phyloP scores from a whole-genome alignment of 345 rosid genomes.

The Euphorbia peplus region DNA sequence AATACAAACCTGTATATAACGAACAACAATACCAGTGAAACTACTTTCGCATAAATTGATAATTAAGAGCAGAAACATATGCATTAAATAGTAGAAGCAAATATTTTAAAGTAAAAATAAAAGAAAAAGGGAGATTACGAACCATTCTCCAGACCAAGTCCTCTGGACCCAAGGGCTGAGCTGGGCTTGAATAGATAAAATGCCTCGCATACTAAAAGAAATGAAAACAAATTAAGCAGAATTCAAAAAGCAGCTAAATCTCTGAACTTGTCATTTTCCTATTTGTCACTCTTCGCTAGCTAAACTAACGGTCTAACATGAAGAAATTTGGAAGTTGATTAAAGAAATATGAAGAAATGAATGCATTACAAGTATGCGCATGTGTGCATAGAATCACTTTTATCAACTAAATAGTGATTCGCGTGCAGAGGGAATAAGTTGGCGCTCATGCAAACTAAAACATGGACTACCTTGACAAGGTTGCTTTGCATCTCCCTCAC shows the following conservation, averaged over 20 bases:
- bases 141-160: slow-evolving; percentile 98
- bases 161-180: slow-evolving; percentile 92
- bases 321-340: not conserved
- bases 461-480: slow-evolving; percentile 63
- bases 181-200: slow-evolving; percentile 87
- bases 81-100: not conserved
- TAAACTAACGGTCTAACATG: not conserved
- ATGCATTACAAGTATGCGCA: not conserved
- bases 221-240: slow-evolving; percentile 16
- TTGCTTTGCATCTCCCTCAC: slow-evolving; percentile 53
- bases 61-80: not conserved
- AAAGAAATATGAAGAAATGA: not conserved
- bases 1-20: not conserved
- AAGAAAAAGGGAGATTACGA: slow-evolving; percentile 22
- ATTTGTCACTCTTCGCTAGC: not conserved
- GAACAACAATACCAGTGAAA: not conserved
- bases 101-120: not conserved
- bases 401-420: not conserved
- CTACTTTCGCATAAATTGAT: not conserved
- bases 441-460: not conserved
- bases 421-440: not conserved
- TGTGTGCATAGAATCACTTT: not conserved
- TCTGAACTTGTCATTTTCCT: not conserved
- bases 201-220: slow-evolving; percentile 67
- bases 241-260: not conserved